These are phyloP conservation scores for Peribolospora kevripleyi DNA, from an alignment of 768 basidiomycete species.

Conservation along the genomic window DNA sequence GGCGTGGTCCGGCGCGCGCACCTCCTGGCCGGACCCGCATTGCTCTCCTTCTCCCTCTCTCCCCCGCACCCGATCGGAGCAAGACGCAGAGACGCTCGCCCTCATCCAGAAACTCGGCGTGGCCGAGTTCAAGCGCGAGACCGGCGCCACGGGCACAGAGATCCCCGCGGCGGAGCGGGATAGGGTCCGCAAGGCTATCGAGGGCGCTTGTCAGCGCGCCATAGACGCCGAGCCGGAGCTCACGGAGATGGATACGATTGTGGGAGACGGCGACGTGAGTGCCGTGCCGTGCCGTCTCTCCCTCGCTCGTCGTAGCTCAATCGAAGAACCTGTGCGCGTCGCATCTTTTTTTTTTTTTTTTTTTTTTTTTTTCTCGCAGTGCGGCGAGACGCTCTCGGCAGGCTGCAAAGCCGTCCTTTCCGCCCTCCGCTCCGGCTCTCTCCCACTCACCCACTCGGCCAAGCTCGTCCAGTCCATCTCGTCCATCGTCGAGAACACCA, in stretches of 20 bases:
- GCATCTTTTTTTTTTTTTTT: background rate
- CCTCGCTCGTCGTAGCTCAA: no score
- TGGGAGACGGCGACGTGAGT: constrained; percentile 17
- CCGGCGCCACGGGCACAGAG: constrained; percentile 36
- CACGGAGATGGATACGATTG: constrained; percentile 19
- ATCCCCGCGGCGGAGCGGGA: constrained; percentile 54
- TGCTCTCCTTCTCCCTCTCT: no score
- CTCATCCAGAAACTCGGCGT: no score
- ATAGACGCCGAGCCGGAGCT: constrained; percentile 20
- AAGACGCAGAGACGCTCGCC: no score
- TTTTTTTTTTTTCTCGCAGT: constrained; percentile 18
- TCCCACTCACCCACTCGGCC: constrained; percentile 16
- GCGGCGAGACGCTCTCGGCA: constrained; percentile 35
- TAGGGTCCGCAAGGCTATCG: constrained; percentile 13
- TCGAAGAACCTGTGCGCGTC: no score
- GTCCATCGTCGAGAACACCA: constrained; percentile 27
- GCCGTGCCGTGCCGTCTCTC: no score
- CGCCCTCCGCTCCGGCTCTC: constrained; percentile 16
- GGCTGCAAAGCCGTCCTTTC: constrained; percentile 39
- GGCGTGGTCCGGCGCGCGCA: constrained; percentile 23
- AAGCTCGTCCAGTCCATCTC: constrained; percentile 18
- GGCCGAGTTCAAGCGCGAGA: constrained; percentile 26
- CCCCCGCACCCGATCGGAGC: no score
- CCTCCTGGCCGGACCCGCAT: constrained; percentile 14
- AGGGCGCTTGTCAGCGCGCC: constrained; percentile 1